These are phyloP conservation scores for Pythium coloratum DNA, from an alignment of 352 stramenopile species.

Conservation along the genomic window DNA sequence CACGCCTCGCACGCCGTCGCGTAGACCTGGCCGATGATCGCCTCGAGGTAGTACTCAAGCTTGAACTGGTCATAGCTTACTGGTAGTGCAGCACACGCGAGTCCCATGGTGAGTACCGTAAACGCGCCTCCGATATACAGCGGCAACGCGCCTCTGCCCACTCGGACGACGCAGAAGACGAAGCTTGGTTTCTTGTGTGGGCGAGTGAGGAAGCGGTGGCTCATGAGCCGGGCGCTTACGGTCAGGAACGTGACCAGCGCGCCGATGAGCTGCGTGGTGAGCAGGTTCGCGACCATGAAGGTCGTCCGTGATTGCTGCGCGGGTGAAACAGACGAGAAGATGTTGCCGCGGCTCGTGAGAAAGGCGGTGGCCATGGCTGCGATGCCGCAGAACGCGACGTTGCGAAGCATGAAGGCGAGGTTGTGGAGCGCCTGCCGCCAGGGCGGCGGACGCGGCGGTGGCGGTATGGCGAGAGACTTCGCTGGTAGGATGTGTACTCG, in stretches of 20 bases:
- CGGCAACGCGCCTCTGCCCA: neutral
- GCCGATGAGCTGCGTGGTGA: slow-evolving; percentile 3
- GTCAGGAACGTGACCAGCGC: neutral
- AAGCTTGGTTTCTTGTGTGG: neutral
- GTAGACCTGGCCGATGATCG: slow-evolving; percentile 5
- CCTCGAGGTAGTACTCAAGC: slow-evolving; percentile 8
- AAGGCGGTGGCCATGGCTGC: slow-evolving; percentile 1
- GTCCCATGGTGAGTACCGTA: neutral
- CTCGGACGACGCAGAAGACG: neutral
- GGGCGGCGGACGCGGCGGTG: neutral
- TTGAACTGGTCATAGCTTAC: neutral
- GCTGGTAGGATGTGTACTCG: neutral
- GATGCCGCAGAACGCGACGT: neutral
- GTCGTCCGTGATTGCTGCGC: neutral
- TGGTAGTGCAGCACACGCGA: slow-evolving; percentile 1
- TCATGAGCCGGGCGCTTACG: slow-evolving; percentile 1
- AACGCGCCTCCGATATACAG: neutral
- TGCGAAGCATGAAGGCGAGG: slow-evolving; percentile 4
- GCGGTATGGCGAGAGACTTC: neutral
- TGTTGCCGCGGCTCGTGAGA: slow-evolving; percentile 13
- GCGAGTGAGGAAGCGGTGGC: neutral
- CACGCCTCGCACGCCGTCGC: neutral
- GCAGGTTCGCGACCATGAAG: slow-evolving; percentile 2
- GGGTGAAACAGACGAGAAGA: neutral
- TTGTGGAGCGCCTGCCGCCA: neutral